Evolutionary conservation across 2,329 filamentous ascomycete species (phyloP).

Genomic region (Diaporthe batatas): DNA sequence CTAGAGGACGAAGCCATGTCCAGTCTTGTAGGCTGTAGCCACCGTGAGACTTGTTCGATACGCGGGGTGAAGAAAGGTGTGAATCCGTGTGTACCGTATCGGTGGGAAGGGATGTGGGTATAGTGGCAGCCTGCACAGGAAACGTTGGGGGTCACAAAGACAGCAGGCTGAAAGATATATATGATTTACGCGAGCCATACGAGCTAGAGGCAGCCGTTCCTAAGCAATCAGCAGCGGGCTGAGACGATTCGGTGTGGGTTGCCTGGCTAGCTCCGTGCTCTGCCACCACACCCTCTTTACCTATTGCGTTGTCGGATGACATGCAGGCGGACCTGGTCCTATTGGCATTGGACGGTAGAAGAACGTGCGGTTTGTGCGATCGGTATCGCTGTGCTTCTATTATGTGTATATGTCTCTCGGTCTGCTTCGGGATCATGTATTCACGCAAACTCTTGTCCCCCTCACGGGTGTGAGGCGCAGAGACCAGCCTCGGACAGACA

Average conservation of each 20-base stretch:
- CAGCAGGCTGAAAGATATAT: constrained; percentile 34
- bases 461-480: background rate
- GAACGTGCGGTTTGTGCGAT: constrained; percentile 20
- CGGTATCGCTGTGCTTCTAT: constrained; percentile 8
- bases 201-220: constrained; percentile 16
- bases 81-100: background rate
- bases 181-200: constrained; percentile 1
- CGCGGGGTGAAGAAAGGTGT: background rate
- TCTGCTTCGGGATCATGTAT: background rate
- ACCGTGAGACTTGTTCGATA: background rate
- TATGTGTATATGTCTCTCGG: constrained; percentile 4
- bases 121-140: constrained; percentile 2
- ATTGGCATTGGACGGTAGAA: constrained; percentile 23
- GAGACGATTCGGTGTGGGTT: constrained; percentile 38
- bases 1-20: constrained; percentile 7
- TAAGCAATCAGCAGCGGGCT: constrained; percentile 33
- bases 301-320: constrained; percentile 36
- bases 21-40: background rate
- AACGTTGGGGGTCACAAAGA: background rate
- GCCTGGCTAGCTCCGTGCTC: constrained; percentile 37
- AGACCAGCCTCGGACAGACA: background rate
- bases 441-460: background rate
- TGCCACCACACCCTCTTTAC: constrained; percentile 33
- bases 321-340: constrained; percentile 32
- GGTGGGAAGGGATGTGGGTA: background rate